Evolutionary conservation across 768 basidiomycete genomes (phyloP), one percentile per base, ranked within the genome.

Genomic region (Lentinula sp.): DNA sequence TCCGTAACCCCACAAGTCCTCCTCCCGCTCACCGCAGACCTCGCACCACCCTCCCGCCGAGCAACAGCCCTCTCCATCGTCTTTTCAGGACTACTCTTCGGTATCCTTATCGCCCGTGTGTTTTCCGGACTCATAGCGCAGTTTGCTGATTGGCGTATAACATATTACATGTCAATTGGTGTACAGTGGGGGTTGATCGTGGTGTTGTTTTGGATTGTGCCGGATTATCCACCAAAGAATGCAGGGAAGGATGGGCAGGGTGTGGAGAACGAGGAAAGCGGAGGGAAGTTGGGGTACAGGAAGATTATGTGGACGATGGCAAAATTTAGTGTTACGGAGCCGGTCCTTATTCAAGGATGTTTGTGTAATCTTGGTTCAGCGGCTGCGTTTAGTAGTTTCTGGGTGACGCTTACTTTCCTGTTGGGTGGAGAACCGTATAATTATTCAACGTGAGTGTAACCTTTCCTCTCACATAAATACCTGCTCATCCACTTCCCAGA

Each of bases 1-100:
- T 86, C 84, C 16, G 90, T 92, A 50, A 84, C 85, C 0, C 86
- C 89, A 0, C 88, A 90, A 71, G 84, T 95, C 62, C 84, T 96
- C 60, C 83, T 93, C 0, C 67, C 67, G 4, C 70, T 80, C 60
- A 81, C 86, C 1, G 87, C 79, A 4, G 87, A 89, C 70, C 79
- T 89, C 20, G 85, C 87, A 0, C 78, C 81, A 2, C 77, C 82
- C 0, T 76, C 82, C 46, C 74, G 77, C n/a, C 76, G 85, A 46
- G 87, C 83, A 0, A 74, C 79, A 15, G 81, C 85, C 5, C 72
- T 89, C 51, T 79, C 83, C 1, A 81, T 87, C 57, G 81, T 83
- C 3, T 71, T 81, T 56, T 70, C 79, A 0, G 69, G 68, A 15
- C 72, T 86, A 9, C 70, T 84, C 43, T 69, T 85, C 32, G 85